Evolutionary conservation across 257 asterid genomes (phyloP).

Genomic region (Gentiana straminea): DNA sequence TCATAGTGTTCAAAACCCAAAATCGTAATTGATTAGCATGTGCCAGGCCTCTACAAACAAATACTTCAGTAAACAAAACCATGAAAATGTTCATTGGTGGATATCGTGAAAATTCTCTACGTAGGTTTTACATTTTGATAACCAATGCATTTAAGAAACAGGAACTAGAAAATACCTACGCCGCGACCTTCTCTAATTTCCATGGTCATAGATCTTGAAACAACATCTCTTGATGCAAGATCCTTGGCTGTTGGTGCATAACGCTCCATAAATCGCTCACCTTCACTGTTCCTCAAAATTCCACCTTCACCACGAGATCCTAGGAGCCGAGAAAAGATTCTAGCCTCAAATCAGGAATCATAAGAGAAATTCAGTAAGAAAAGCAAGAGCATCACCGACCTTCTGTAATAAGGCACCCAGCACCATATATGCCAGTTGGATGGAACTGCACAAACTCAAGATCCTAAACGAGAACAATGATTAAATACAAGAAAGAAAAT

Average conservation of each 20-base stretch:
- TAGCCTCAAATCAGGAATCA: neutral
- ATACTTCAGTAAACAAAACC: too few relatives aligned
- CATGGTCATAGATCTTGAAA: conserved; percentile 98
- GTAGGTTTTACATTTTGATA: too few relatives aligned
- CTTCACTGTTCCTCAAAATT: conserved; percentile 91
- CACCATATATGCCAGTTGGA: conserved; percentile 98
- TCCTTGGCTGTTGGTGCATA: conserved; percentile 99
- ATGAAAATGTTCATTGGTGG: too few relatives aligned
- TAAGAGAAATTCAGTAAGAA: neutral
- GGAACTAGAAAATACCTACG: conserved; percentile 49
- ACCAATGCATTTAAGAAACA: too few relatives aligned
- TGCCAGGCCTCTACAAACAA: too few relatives aligned
- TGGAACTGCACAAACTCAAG: conserved; percentile 97
- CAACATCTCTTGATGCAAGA: conserved; percentile 98
- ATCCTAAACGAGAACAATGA: conserved; percentile 37
- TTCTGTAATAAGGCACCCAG: conserved; percentile 98
- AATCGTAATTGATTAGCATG: too few relatives aligned
- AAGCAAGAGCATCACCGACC: conserved; percentile 24
- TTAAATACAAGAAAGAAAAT: neutral
- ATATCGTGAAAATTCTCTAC: too few relatives aligned
- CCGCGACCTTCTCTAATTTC: conserved; percentile 99
- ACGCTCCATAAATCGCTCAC: conserved; percentile 98
- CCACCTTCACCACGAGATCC: conserved; percentile 99
- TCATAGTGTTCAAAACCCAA: too few relatives aligned
- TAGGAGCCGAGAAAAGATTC: conserved; percentile 14